Evolutionary conservation across 176 grass and related monocot genomes (phyloP).

Genomic region (Miscanthus lutarioriparius): DNA sequence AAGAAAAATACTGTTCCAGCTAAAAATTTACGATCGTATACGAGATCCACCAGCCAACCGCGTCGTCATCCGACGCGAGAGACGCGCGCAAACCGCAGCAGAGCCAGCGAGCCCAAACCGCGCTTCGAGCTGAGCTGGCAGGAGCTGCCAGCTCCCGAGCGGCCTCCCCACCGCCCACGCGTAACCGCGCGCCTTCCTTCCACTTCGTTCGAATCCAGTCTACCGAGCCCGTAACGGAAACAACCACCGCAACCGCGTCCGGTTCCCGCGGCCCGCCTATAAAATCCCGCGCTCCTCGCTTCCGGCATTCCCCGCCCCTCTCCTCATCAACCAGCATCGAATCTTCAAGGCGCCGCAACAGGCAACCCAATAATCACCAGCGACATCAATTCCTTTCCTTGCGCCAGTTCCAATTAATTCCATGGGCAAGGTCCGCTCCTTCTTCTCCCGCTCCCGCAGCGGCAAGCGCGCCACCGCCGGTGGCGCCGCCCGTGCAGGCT

Average conservation of each 20-base stretch:
- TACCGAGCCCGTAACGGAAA: not conserved
- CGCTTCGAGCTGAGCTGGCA: too few species aligned
- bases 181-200: not conserved
- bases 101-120: not conserved
- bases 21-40: too few species aligned
- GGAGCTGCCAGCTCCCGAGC: too few species aligned
- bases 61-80: not conserved
- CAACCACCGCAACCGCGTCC: not conserved
- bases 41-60: too few species aligned
- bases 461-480: constrained; percentile 3
- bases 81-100: not conserved
- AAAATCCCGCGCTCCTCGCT: not conserved
- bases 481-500: not conserved
- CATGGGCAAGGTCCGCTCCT: constrained; percentile 82
- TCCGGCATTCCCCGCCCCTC: not conserved
- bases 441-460: constrained; percentile 75
- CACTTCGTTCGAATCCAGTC: not conserved
- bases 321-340: not conserved
- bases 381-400: too few species aligned
- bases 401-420: not conserved
- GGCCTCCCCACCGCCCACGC: constrained; percentile 10
- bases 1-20: too few species aligned
- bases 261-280: not conserved
- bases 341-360: too few species aligned
- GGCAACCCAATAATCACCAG: not conserved